A percentile compares a stretch with the other conserved stretches of the same genome.
phyloP scores from a whole-genome alignment of 2,329 filamentous ascomycete genomes.

The Byssochlamys sp. region DNA sequence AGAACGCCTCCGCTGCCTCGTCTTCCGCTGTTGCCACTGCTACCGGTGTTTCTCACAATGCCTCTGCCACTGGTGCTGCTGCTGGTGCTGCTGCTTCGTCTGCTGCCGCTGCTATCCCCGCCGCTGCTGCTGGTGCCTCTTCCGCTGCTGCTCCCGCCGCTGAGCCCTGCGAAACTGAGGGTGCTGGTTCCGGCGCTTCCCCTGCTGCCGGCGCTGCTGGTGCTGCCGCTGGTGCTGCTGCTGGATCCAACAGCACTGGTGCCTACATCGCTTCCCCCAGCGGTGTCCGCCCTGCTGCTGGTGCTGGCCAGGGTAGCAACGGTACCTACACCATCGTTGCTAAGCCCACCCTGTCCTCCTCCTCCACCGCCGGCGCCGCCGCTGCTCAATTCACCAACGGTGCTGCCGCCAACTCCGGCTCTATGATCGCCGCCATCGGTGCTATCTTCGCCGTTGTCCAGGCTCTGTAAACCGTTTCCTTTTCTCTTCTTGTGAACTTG shows the following conservation, averaged over 20 bases:
- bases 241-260: neutral
- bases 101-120: constrained; percentile 11
- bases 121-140: constrained; percentile 12
- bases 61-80: constrained; percentile 8
- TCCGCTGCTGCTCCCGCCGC: constrained; percentile 6
- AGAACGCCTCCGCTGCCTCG: neutral
- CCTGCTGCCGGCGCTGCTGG: constrained; percentile 1
- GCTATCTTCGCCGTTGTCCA: neutral
- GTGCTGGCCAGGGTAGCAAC: constrained; percentile 1
- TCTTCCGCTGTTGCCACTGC: neutral
- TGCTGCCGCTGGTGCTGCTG: constrained; percentile 1
- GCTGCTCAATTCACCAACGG: constrained; percentile 4
- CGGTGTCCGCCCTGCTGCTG: constrained; percentile 3
- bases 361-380: constrained; percentile 6
- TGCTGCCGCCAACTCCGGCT: neutral
- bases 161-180: neutral
- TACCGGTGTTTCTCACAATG: constrained; percentile 1
- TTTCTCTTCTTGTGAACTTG: neutral
- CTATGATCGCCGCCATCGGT: neutral
- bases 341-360: neutral
- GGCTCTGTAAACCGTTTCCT: neutral
- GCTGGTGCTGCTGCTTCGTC: constrained; percentile 13
- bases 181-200: constrained; percentile 11
- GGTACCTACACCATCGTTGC: neutral
- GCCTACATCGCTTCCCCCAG: constrained; percentile 4